Evolutionary conservation across 306 rosid species (phyloP), one percentile per base, ranked within the genome.

Genomic region (Hippophae tibetana): DNA sequence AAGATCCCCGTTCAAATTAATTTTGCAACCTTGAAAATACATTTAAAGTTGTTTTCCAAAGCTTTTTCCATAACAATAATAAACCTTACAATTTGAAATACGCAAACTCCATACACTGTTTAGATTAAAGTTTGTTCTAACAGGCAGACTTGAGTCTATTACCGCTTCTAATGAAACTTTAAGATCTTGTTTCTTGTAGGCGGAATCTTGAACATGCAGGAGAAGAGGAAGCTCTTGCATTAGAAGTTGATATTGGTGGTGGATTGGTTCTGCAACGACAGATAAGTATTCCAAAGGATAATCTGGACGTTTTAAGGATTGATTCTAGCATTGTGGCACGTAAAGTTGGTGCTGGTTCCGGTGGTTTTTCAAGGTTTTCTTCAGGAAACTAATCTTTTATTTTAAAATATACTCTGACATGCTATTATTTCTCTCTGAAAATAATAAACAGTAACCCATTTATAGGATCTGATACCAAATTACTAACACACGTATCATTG

Each of bases 311-410:
- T 69, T 67, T 86, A 67, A 74, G 63, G 54, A 81, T 90, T 52
- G 77, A 84, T 74, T 90, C 95, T 55, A 79, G 82, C 79, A 84
- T 90, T 72, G 53, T 87, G 14, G 94, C 97, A 43, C 73, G 46
- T 64, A 82, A 68, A 6, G 89, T 90, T 42, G 97, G 97, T 61
- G 90, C 97, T 81, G 97, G 97, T 70, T 86, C 97, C 45, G 95
- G 94, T 70, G 95, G 97, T 49, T 90, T 82, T 83, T 90, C 97
- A 67, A 90, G 97, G 95, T 86, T 78, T 69, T 59, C 58, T 76
- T 46, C n/a, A 40, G 9, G 66, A 9, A 3, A 4, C 2, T 10
- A 10, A 12, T 13, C 7, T 9, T 62, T 41, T 6, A 1, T 41
- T 57, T 57, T 13, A 13, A 12, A 5, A 42, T 46, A 9, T 3